Conservation (phyloP, 2,329 filamentous ascomycete species). For the Lachnellula arida region DNA sequence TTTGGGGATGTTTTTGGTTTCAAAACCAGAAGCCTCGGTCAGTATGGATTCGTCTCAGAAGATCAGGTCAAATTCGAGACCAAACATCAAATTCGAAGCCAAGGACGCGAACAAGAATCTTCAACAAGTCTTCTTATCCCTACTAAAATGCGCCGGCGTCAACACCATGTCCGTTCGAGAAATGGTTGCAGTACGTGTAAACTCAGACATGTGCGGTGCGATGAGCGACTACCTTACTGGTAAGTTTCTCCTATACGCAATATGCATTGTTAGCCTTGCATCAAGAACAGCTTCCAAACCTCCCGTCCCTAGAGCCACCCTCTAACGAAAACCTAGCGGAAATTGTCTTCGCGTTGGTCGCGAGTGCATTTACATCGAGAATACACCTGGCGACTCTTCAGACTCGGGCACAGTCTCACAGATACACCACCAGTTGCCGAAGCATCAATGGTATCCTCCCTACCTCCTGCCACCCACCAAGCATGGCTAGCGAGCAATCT, state of each 20-base stretch:
- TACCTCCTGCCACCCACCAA: slow-evolving; percentile 3
- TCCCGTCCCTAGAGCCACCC: too few relatives aligned
- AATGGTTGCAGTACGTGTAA: slow-evolving; percentile 19
- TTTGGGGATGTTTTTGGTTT: too few relatives aligned
- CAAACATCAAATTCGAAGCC: not conserved
- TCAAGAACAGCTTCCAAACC: not conserved
- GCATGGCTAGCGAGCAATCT: slow-evolving; percentile 3
- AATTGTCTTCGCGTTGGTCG: not conserved
- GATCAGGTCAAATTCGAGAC: not conserved
- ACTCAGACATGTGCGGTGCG: slow-evolving; percentile 18
- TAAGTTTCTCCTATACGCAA: slow-evolving; percentile 1
- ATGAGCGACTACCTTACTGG: slow-evolving; percentile 18
- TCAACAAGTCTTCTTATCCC: not conserved
- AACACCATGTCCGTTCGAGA: slow-evolving; percentile 14
- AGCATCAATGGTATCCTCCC: not conserved
- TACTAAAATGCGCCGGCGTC: slow-evolving; percentile 6
- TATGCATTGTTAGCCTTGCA: not conserved
- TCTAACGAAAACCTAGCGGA: not conserved
- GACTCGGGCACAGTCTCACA: not conserved
- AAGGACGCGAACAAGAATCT: not conserved
- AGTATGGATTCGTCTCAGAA: too few relatives aligned
- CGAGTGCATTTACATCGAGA: not conserved
- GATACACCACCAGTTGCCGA: not conserved
- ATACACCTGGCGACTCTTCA: slow-evolving; percentile 1
- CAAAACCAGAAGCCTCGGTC: too few relatives aligned